These are phyloP conservation scores for Didymella glomerata DNA, from an alignment of 2,329 filamentous ascomycete genomes.

Conservation along the genomic window DNA sequence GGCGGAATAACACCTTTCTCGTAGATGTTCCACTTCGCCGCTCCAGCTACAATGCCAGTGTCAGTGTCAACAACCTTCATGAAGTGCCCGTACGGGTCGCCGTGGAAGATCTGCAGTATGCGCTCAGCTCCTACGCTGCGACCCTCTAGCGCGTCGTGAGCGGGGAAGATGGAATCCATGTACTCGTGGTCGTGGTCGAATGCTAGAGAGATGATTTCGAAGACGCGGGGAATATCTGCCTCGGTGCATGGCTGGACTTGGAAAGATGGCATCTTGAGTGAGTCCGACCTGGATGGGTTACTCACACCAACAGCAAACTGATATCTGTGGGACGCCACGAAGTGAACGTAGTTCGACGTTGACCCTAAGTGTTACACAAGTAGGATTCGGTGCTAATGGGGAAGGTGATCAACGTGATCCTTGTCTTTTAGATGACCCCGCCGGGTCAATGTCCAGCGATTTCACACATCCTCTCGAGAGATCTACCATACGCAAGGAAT, in stretches of 20 bases:
- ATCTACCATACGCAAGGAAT: no score
- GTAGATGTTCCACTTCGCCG: constrained; percentile 26
- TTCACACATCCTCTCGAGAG: no score
- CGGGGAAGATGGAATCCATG: constrained; percentile 19
- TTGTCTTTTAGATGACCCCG: not conserved
- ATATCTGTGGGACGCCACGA: not conserved
- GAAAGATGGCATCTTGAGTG: constrained; percentile 9
- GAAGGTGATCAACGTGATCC: not conserved
- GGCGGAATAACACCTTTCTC: constrained; percentile 13
- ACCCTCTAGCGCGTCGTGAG: constrained; percentile 11
- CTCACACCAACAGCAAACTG: not conserved
- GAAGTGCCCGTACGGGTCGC: constrained; percentile 12
- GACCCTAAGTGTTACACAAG: not conserved
- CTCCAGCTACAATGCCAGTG: constrained; percentile 10
- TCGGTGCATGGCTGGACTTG: constrained; percentile 19
- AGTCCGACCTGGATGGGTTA: not conserved
- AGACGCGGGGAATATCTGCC: constrained; percentile 23
- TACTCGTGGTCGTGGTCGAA: constrained; percentile 27
- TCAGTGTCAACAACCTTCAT: constrained; percentile 19
- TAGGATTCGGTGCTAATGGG: not conserved
- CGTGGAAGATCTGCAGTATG: constrained; percentile 14
- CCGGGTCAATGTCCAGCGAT: not conserved
- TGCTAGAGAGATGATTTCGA: constrained; percentile 24
- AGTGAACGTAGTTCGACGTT: not conserved
- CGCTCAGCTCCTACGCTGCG: constrained; percentile 15